Evolutionary conservation across 2,329 filamentous ascomycete genomes (phyloP), one percentile per base, ranked within the genome.

Genomic region (Ophiostoma fasciatum): DNA sequence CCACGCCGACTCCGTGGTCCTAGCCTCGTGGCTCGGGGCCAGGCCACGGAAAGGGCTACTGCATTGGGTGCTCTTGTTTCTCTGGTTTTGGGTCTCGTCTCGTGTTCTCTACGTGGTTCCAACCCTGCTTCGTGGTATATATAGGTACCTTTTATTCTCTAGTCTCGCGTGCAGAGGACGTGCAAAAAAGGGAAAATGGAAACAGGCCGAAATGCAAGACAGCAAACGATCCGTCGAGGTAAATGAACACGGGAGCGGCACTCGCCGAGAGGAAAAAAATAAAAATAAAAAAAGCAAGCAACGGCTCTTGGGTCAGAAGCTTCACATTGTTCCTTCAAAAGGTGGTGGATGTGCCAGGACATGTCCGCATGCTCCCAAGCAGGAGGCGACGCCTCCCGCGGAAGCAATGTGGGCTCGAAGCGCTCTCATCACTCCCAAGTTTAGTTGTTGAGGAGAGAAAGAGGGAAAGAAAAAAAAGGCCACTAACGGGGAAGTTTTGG

Each of bases 351-450:
- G 68, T 63, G 69, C 69, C 66, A 59, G 62, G 61, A 71, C 72
- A 78, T 75, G 43, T 75, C 71, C 71, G 60, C 73, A 76, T 65
- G 61, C 62, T 63, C 62, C 66, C 62, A 60, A 57, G 55, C 51
- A 57, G 48, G 32, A 28, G 21, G 35, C 28, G 28, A 18, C 21
- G 34, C 17, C 21, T 33, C 35, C 17, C 57, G 59, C 60, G 62
- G 65, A 56, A 57, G 57, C 60, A 60, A 68, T 76, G 57, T 61
- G 57, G 60, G 67, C 54, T 57, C 60, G 53, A 66, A 68, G 69
- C 71, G 68, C 63, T 64, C 75, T 81, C 79, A 70, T 85, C 78
- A 78, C 66, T 56, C 72, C 75, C 78, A 76, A 71, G 72, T 38
- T 73, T 83, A 83, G 78, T 83, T 82, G 74, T 59, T 72, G 58